Conservation (phyloP, 2,329 filamentous ascomycete genomes). For the Clarireedia hainanense region DNA sequence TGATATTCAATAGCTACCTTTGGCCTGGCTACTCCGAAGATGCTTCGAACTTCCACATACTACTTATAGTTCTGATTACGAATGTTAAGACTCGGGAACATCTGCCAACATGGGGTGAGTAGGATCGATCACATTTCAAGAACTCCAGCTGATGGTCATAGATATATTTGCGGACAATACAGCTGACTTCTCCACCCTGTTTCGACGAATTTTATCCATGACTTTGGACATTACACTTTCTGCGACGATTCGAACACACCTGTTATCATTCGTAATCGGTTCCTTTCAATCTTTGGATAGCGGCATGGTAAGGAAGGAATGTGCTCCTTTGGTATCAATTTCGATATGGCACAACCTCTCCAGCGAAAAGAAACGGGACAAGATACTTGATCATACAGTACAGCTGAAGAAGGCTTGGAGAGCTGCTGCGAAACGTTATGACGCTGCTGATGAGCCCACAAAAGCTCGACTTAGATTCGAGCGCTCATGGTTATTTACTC, state of each 20-base stretch:
- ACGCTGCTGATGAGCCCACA: slow-evolving; percentile 70
- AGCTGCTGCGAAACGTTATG: slow-evolving; percentile 76
- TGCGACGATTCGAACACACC: slow-evolving; percentile 62
- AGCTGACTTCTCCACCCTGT: slow-evolving; percentile 78
- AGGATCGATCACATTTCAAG: background rate
- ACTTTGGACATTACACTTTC: slow-evolving; percentile 64
- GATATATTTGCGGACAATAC: slow-evolving; percentile 69
- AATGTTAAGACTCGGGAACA: slow-evolving; percentile 86
- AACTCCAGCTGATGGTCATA: slow-evolving; percentile 30
- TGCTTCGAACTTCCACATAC: slow-evolving; percentile 83
- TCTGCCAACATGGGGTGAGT: slow-evolving; percentile 75
- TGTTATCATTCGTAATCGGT: slow-evolving; percentile 83
- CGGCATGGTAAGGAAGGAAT: slow-evolving; percentile 85
- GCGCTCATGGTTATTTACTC: slow-evolving; percentile 83
- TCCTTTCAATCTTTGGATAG: slow-evolving; percentile 93
- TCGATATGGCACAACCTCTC: slow-evolving; percentile 92
- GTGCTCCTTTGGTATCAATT: slow-evolving; percentile 89
- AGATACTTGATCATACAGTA: slow-evolving; percentile 61
- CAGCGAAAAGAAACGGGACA: slow-evolving; percentile 65
- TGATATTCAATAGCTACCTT: slow-evolving; percentile 57
- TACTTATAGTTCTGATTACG: slow-evolving; percentile 76
- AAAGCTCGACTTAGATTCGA: slow-evolving; percentile 84
- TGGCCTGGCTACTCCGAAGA: slow-evolving; percentile 91
- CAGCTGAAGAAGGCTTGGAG: slow-evolving; percentile 86
- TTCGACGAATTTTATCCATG: slow-evolving; percentile 84